Conservation (phyloP, 176 grass and related monocot genomes). For the Lolium rigidum region DNA sequence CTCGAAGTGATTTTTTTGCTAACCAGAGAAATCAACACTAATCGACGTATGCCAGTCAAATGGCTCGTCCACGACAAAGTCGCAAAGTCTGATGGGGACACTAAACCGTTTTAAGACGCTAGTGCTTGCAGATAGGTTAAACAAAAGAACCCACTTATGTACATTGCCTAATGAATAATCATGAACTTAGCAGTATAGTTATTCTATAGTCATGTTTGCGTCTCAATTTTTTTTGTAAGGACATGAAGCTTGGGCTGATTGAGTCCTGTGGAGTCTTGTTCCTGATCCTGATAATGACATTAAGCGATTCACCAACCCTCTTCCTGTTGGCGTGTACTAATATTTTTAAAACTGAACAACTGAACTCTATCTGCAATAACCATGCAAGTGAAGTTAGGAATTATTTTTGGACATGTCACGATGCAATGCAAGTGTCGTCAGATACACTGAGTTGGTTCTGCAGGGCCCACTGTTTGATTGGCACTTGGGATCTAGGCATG, state of each 20-base stretch:
- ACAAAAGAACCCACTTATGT: not conserved
- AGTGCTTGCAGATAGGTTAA: slow-evolving; percentile 4
- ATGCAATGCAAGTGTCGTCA: no score
- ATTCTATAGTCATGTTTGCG: slow-evolving; percentile 16
- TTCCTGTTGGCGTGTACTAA: not conserved
- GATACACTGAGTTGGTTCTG: not conserved
- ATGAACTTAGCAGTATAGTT: not conserved
- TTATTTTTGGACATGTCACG: slow-evolving; percentile 8
- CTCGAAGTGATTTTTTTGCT: not conserved
- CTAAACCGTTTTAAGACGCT: not conserved
- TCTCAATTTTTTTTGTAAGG: not conserved
- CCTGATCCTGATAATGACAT: not conserved
- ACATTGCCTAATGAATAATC: slow-evolving; percentile 3
- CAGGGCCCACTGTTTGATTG: not conserved
- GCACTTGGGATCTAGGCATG: slow-evolving; percentile 22
- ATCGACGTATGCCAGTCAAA: slow-evolving; percentile 12
- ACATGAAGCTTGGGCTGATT: not conserved
- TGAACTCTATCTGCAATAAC: not conserved
- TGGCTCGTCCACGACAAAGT: not conserved
- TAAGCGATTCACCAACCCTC: not conserved
- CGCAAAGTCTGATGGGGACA: not conserved
- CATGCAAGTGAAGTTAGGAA: not conserved
- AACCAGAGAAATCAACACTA: not conserved
- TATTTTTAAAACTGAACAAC: not conserved
- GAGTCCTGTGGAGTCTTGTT: not conserved